Conservation (phyloP, 1,139 yeast genomes). For the Hyphopichia burtonii region DNA sequence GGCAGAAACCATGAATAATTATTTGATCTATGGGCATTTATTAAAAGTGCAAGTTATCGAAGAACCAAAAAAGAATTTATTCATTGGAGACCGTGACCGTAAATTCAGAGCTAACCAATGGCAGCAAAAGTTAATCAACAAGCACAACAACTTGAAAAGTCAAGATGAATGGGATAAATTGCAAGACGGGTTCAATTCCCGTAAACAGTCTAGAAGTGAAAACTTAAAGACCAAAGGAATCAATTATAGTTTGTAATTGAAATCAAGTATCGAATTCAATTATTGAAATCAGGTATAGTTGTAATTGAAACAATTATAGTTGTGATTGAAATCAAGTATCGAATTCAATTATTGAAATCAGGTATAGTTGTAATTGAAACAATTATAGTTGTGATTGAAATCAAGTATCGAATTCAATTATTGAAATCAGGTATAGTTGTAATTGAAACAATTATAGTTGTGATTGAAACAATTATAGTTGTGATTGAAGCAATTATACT, state of each 20-base stretch:
- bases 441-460: too few species aligned
- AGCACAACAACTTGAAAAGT: constrained; percentile 57
- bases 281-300: too few species aligned
- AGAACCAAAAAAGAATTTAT: constrained; percentile 27
- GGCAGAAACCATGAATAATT: constrained; percentile 94
- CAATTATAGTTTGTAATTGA: constrained; percentile 18
- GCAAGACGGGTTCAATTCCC: constrained; percentile 43
- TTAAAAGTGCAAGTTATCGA: constrained; percentile 61
- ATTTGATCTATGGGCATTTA: constrained; percentile 83
- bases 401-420: too few species aligned
- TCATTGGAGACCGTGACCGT: constrained; percentile 43
- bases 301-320: too few species aligned
- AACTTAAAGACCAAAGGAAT: constrained; percentile 56
- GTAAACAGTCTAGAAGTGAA: constrained; percentile 43
- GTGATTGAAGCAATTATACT: too few species aligned
- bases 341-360: too few species aligned
- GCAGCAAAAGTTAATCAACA: constrained; percentile 36
- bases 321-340: too few species aligned
- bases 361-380: too few species aligned
- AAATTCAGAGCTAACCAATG: constrained; percentile 65
- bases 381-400: too few species aligned
- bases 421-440: too few species aligned
- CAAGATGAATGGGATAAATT: constrained; percentile 58
- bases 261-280: too few species aligned
- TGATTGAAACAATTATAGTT: too few species aligned